Conservation (phyloP, 345 rosid genomes). For the Psidium guajava region DNA sequence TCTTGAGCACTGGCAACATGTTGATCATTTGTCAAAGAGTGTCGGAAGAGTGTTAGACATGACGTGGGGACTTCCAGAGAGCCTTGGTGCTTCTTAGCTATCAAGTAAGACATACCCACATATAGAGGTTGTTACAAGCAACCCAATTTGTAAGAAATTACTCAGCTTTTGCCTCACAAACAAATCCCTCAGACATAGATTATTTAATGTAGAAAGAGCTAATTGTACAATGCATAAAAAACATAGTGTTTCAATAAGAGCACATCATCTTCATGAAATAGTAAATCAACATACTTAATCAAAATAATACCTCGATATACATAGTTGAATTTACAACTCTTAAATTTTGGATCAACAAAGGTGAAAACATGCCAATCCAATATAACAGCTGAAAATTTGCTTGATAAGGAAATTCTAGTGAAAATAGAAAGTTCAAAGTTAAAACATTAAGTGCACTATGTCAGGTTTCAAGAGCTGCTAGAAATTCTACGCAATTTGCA, state of each 20-base stretch:
- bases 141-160: not conserved
- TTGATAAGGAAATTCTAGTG: not conserved
- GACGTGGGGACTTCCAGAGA: too few species aligned
- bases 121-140: not conserved
- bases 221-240: accelerated
- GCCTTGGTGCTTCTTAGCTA: too few species aligned
- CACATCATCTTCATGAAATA: not conserved
- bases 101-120: not conserved
- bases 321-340: not conserved
- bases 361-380: not conserved
- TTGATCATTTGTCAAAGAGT: too few species aligned
- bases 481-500: too few species aligned
- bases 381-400: not conserved
- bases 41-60: too few species aligned
- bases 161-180: not conserved
- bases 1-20: too few species aligned
- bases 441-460: not conserved
- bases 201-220: not conserved
- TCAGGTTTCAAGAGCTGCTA: not conserved
- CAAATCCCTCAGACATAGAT: not conserved
- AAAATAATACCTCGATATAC: not conserved
- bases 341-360: not conserved
- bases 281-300: not conserved
- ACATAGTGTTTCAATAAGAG: not conserved
- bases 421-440: not conserved